Percentiles rank a stretch among this genome's conserved stretches.
These are phyloP conservation scores for Datura wrightii DNA, from an alignment of 257 asterid genomes.

Conservation along the genomic window DNA sequence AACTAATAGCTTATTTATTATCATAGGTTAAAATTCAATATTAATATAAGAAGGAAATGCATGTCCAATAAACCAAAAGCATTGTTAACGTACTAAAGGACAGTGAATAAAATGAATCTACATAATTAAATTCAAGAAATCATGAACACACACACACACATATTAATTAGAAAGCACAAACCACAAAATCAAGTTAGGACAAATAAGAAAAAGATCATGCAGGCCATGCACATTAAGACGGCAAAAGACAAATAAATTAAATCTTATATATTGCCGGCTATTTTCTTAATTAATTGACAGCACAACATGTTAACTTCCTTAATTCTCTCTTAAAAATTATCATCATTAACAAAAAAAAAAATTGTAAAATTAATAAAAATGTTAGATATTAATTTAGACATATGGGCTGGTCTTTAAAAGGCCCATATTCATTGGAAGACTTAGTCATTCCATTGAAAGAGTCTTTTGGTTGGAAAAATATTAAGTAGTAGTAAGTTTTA, in stretches of 20 bases:
- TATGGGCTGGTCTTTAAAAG: slow-evolving; percentile 53
- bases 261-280: slow-evolving; percentile 58
- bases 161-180: not conserved
- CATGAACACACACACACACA: not conserved
- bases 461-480: slow-evolving; percentile 29
- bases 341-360: not conserved
- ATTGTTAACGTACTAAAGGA: slow-evolving; percentile 23
- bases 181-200: slow-evolving; percentile 49
- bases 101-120: slow-evolving; percentile 3
- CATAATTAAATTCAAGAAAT: not conserved
- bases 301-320: slow-evolving; percentile 34
- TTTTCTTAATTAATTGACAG: slow-evolving; percentile 53
- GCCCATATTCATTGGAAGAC: slow-evolving; percentile 54
- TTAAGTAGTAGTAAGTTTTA: too few relatives aligned
- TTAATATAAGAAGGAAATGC: slow-evolving; percentile 4
- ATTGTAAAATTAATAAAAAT: not conserved
- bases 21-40: not conserved
- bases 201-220: slow-evolving; percentile 46
- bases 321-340: slow-evolving; percentile 2
- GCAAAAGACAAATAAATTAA: slow-evolving; percentile 44
- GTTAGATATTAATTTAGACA: not conserved
- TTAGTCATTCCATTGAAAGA: slow-evolving; percentile 47
- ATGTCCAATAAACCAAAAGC: slow-evolving; percentile 22
- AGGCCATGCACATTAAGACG: slow-evolving; percentile 57
- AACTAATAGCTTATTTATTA: not conserved